phyloP scores from a whole-genome alignment of 106 monocot species.

The Apostasia shenzhenica region DNA sequence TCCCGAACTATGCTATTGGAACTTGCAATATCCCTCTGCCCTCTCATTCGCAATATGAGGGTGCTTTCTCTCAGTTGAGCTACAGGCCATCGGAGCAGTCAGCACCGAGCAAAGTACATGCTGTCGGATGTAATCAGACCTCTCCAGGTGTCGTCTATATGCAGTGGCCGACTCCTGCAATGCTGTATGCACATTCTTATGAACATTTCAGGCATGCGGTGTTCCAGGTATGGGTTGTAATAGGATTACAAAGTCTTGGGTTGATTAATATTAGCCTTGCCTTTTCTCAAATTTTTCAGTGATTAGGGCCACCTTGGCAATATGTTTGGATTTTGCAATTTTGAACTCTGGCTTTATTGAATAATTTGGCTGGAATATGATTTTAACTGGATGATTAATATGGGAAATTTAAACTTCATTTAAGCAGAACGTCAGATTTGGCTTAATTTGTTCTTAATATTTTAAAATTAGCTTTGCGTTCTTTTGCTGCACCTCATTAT shows the following conservation, averaged over 20 bases:
- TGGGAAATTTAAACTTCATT: not conserved
- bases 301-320: not conserved
- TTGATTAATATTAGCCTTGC: not conserved
- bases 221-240: slow-evolving; percentile 41
- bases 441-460: not conserved
- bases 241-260: not conserved
- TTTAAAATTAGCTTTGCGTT: not conserved
- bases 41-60: slow-evolving; percentile 42
- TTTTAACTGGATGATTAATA: not conserved
- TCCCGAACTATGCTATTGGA: slow-evolving; percentile 30
- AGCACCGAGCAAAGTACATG: slow-evolving; percentile 10
- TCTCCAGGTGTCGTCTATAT: slow-evolving; percentile 55
- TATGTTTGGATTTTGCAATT: not conserved
- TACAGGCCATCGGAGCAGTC: slow-evolving; percentile 19
- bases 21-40: slow-evolving; percentile 37
- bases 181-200: slow-evolving; percentile 79
- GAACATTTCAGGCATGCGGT: slow-evolving; percentile 56
- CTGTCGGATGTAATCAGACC: slow-evolving; percentile 38
- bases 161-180: slow-evolving; percentile 67
- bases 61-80: slow-evolving; percentile 31
- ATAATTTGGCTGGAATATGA: not conserved
- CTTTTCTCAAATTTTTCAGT: not conserved
- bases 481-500: not conserved
- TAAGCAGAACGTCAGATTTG: not conserved
- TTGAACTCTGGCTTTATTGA: not conserved